phyloP scores from a whole-genome alignment of 2,329 filamentous ascomycete genomes.

The Cercospora citrullina region DNA sequence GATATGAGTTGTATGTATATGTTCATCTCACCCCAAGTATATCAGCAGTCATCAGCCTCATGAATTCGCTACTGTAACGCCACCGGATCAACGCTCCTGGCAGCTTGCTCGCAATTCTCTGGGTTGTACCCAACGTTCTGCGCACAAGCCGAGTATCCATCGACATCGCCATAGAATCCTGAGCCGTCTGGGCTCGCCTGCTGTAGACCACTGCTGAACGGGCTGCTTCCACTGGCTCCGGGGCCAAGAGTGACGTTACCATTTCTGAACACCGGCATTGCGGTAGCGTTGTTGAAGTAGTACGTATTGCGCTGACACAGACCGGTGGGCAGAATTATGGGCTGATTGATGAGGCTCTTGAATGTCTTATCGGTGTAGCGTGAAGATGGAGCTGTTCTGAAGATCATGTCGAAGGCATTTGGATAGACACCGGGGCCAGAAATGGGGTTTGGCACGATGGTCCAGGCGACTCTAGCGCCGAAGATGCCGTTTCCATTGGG shows the following conservation, averaged over 20 bases:
- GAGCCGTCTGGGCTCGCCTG: slow-evolving; percentile 26
- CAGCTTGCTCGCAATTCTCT: slow-evolving; percentile 29
- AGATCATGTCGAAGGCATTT: slow-evolving; percentile 27
- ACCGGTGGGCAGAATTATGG: slow-evolving; percentile 20
- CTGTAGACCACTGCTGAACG: slow-evolving; percentile 20
- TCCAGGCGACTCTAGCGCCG: slow-evolving; percentile 25
- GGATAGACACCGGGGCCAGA: slow-evolving; percentile 30
- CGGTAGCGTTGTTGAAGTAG: slow-evolving; percentile 32
- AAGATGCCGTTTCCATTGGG: slow-evolving; percentile 18
- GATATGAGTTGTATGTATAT: not conserved
- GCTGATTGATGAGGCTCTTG: slow-evolving; percentile 30
- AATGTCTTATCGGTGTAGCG: slow-evolving; percentile 22
- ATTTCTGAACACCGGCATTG: slow-evolving; percentile 19
- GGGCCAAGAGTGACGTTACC: slow-evolving; percentile 31
- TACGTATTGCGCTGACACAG: slow-evolving; percentile 31
- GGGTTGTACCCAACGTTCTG: slow-evolving; percentile 30
- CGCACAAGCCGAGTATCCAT: slow-evolving; percentile 29
- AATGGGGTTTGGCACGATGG: slow-evolving; percentile 27
- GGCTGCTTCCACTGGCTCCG: slow-evolving; percentile 23
- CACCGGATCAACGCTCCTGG: slow-evolving; percentile 23
- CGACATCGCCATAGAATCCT: slow-evolving; percentile 25
- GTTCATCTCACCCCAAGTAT: not conserved
- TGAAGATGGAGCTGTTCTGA: slow-evolving; percentile 10
- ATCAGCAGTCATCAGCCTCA: too few relatives aligned
- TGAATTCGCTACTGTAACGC: slow-evolving; percentile 6